Conservation (phyloP, 2,329 filamentous ascomycete species). For the Trichophyton schoenleinii region DNA sequence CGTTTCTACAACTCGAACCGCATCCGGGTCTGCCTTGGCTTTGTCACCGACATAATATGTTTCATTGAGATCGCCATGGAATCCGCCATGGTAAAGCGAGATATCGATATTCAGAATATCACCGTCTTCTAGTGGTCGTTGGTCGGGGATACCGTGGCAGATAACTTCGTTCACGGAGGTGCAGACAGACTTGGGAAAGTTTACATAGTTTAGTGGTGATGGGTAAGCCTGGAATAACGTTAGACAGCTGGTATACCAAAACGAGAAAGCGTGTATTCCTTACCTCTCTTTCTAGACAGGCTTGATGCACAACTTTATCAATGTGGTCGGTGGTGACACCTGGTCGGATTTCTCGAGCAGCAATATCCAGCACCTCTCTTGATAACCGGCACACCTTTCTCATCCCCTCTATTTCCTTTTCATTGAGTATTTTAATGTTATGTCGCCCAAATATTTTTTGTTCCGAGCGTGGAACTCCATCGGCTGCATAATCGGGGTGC, state of each 20-base stretch:
- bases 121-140: conserved; percentile 73
- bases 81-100: conserved; percentile 84
- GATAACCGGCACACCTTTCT: conserved; percentile 78
- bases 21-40: conserved; percentile 69
- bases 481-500: conserved; percentile 74
- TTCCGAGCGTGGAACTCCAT: conserved; percentile 61
- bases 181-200: conserved; percentile 96
- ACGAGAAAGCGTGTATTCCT: conserved; percentile 24
- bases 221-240: conserved; percentile 60
- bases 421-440: conserved; percentile 71
- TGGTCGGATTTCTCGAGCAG: conserved; percentile 69
- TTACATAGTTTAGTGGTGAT: conserved; percentile 85
- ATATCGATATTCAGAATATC: conserved; percentile 98
- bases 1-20: conserved; percentile 80
- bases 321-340: conserved; percentile 93
- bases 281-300: conserved; percentile 84
- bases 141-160: conserved; percentile 94
- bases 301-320: conserved; percentile 88
- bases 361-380: conserved; percentile 85
- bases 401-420: conserved; percentile 75
- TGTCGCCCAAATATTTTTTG: conserved; percentile 56
- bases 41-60: conserved; percentile 96
- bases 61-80: conserved; percentile 94
- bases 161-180: conserved; percentile 96
- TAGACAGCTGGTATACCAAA: conserved; percentile 10